Evolutionary conservation across 2,329 filamentous ascomycete species (phyloP).

Genomic region (Pseudogymnoascus sp.): DNA sequence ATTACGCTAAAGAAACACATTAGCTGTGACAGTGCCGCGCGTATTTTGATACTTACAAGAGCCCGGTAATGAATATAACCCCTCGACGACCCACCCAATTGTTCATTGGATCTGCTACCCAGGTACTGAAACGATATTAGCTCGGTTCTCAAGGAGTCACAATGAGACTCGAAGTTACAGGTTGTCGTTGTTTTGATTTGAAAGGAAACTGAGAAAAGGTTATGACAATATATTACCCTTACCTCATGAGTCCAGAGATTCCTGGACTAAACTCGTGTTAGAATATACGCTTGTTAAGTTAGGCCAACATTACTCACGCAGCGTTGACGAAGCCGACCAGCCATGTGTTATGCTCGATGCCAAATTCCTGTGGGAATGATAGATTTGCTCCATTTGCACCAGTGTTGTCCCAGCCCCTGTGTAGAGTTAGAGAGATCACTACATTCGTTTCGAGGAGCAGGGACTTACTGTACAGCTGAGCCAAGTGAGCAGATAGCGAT

Average conservation of each 20-base stretch:
- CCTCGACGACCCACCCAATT: conserved; percentile 58
- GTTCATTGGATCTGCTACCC: conserved; percentile 57
- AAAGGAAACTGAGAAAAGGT: background rate
- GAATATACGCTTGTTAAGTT: background rate
- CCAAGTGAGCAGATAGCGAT: conserved; percentile 58
- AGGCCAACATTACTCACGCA: conserved; percentile 26
- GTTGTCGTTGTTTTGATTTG: background rate
- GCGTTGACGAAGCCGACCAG: conserved; percentile 51
- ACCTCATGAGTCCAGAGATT: conserved; percentile 9
- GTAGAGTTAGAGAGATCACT: background rate
- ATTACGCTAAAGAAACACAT: conserved; percentile 32
- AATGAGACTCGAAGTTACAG: conserved; percentile 49
- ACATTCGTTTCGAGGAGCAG: background rate
- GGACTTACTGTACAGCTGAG: conserved; percentile 46
- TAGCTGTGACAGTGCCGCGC: background rate
- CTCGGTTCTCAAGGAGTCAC: conserved; percentile 45
- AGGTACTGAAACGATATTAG: conserved; percentile 43
- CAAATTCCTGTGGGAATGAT: conserved; percentile 36
- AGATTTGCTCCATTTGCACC: conserved; percentile 42
- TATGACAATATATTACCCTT: background rate
- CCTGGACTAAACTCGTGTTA: conserved; percentile 21
- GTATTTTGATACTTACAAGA: conserved; percentile 40
- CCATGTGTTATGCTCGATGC: conserved; percentile 39
- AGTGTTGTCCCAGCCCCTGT: conserved; percentile 33
- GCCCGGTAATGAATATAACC: conserved; percentile 65